These are phyloP conservation scores for Ceratocystis huliohia DNA, from an alignment of 2,329 filamentous ascomycete species.

Conservation along the genomic window DNA sequence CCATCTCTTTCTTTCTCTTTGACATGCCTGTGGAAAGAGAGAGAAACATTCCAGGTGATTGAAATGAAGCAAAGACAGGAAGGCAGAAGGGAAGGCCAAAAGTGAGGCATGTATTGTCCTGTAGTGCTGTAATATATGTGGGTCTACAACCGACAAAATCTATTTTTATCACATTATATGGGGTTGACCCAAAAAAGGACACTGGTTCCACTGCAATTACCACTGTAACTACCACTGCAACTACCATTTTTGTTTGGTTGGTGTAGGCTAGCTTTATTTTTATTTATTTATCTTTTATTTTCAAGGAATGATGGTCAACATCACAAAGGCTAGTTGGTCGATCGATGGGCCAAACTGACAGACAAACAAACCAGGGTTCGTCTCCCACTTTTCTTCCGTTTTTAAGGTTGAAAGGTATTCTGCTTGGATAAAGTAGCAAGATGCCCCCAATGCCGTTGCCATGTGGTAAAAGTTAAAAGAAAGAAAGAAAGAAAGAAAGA, in stretches of 20 bases:
- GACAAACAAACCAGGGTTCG: background rate
- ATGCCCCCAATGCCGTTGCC: background rate
- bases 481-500: background rate
- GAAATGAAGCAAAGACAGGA: background rate
- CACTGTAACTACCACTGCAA: background rate
- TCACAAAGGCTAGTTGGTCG: background rate
- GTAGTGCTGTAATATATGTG: background rate
- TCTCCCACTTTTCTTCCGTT: background rate
- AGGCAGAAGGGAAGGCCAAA: background rate
- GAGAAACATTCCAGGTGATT: background rate
- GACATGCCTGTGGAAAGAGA: background rate
- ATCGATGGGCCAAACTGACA: background rate
- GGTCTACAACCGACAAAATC: background rate
- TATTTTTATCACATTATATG: slow-evolving; percentile 10
- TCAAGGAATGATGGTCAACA: background rate
- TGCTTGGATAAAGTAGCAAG: background rate
- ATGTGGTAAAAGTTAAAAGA: background rate
- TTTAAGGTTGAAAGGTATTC: background rate
- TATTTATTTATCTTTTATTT: background rate
- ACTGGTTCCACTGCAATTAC: background rate
- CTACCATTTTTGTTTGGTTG: background rate
- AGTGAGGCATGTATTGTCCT: background rate
- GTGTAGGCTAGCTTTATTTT: background rate
- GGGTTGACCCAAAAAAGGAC: background rate
- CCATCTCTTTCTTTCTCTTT: background rate